A percentile compares a stretch with the other conserved stretches of the same genome.
Evolutionary conservation across 495 filamentous ascomycete species (phyloP).

Genomic region (Lichina pygmaea): DNA sequence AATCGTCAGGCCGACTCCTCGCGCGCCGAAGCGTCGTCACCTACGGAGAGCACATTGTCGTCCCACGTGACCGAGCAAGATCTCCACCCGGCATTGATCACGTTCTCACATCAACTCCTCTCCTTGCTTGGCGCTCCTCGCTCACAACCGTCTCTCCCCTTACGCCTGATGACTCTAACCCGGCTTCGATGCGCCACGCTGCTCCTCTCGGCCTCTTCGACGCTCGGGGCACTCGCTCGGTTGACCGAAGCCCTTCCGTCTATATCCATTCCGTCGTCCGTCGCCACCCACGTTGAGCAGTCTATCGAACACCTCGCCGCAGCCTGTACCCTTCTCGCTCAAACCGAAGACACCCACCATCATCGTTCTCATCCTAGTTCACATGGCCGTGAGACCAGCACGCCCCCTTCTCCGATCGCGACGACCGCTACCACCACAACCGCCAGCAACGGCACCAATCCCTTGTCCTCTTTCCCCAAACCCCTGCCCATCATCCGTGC

Average conservation of each 20-base stretch:
- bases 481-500: slow-evolving; percentile 14
- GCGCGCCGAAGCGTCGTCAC: slow-evolving; percentile 9
- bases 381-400: slow-evolving; percentile 26
- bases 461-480: no score
- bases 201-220: slow-evolving; percentile 72
- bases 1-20: slow-evolving; percentile 23
- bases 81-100: slow-evolving; percentile 55
- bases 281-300: slow-evolving; percentile 59
- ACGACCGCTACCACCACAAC: background rate
- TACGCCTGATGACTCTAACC: slow-evolving; percentile 60
- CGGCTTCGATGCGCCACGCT: slow-evolving; percentile 69
- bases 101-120: slow-evolving; percentile 78
- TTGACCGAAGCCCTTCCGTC: slow-evolving; percentile 63
- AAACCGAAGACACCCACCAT: background rate
- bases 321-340: slow-evolving; percentile 39
- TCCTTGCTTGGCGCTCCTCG: slow-evolving; percentile 69
- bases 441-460: slow-evolving; percentile 4
- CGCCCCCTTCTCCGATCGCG: background rate
- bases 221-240: slow-evolving; percentile 73
- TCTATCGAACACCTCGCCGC: slow-evolving; percentile 50
- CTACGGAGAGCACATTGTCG: slow-evolving; percentile 6
- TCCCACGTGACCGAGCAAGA: slow-evolving; percentile 24
- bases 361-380: slow-evolving; percentile 5
- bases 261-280: slow-evolving; percentile 68
- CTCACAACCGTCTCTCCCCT: slow-evolving; percentile 47